Evolutionary conservation across 352 stramenopile genomes (phyloP), one percentile per base, ranked within the genome.

Genomic region (Pythium monospermum): DNA sequence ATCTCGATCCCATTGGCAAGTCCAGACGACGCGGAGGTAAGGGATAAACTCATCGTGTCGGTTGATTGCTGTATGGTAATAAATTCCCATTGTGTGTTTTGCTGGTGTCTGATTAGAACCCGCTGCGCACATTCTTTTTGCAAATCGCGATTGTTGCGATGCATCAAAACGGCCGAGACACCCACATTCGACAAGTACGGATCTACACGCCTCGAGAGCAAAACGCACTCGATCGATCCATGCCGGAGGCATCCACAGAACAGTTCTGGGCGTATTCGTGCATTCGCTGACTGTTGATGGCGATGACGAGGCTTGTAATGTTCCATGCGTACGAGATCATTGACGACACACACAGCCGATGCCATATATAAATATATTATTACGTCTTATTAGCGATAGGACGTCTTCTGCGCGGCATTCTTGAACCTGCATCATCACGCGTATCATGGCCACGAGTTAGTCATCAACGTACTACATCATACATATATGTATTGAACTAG

Each of bases 121-220:
- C 76, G 6, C 59, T 87, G 42, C 88, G 93, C 19, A 95, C 96
- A 12, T 97, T 98, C 66, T 92, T 98, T 50, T 66, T 99, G 47
- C 95, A 99, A 60, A 96, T 99, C 44, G 92, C 87, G 25, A 86
- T 99, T 46, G 66, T 96, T 6, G 87, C 87, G 18, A 99, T 99
- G 96, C 96, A 99, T 68, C 96, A 99, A 72, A 99, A 99, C 71
- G 96, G 96, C 26, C 73, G 91, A 23, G 96, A 98, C 60, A 98
- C 94, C 11, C 95, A 98, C 57, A 91, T 98, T 23, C 83, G 96
- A 23, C 93, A 98, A 46, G 79, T 97, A 30, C 97, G 96, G 49
- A 69, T 98, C 39, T 98, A 85, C 62, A 79, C 90, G 16, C 86
- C 90, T 15, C 66, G 88, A 5, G 66, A 87, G 53, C 23, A 57